Evolutionary conservation across 192 early-diverging fungal species (phyloP).

Genomic region (Chytriomyces sp.): DNA sequence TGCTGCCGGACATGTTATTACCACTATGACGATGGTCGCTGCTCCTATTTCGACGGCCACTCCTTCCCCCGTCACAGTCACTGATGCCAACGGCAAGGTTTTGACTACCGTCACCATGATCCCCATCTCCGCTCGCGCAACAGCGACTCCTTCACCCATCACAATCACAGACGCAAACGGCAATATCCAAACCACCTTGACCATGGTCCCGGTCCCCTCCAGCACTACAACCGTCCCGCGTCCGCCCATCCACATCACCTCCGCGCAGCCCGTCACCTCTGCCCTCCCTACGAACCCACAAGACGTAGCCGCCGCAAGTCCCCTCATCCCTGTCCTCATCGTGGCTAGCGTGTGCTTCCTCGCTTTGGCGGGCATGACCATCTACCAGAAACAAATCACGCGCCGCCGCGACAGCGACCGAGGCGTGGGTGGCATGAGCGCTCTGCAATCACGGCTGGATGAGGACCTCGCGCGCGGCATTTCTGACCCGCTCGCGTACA

Average conservation of each 20-base stretch:
- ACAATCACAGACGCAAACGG: neutral
- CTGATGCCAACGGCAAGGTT: neutral
- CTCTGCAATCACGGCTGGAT: neutral
- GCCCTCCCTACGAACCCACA: neutral
- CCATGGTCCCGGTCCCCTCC: neutral
- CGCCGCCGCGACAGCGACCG: neutral
- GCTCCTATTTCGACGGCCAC: neutral
- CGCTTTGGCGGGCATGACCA: neutral
- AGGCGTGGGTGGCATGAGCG: neutral
- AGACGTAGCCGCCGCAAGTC: neutral
- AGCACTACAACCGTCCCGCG: neutral
- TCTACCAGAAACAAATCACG: neutral
- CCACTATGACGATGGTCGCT: neutral
- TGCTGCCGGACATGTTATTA: neutral
- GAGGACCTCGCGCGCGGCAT: neutral
- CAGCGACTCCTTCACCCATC: neutral
- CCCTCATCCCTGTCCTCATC: neutral
- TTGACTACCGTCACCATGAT: neutral
- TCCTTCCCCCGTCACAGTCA: neutral
- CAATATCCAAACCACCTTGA: neutral
- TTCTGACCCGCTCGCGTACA: neutral
- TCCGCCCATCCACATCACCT: neutral
- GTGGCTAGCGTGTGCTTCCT: neutral
- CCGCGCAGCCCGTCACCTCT: neutral
- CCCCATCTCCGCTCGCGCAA: neutral